These are phyloP conservation scores for Sporothrix variecibatus DNA, from an alignment of 2,329 filamentous ascomycete species.

Conservation along the genomic window DNA sequence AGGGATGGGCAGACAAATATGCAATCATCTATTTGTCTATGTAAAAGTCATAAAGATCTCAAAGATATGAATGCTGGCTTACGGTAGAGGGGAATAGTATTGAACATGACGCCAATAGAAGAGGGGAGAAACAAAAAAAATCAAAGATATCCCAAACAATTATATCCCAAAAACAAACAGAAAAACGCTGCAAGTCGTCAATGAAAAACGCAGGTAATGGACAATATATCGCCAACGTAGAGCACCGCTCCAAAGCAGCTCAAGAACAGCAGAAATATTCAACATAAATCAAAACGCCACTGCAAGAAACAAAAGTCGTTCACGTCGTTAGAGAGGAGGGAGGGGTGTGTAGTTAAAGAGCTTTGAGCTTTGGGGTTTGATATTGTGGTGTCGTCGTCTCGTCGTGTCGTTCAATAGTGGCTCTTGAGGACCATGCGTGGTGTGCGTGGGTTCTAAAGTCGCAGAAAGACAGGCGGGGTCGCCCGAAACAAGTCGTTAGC, in stretches of 20 bases:
- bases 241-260: neutral
- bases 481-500: slow-evolving; percentile 18
- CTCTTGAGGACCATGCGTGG: slow-evolving; percentile 25
- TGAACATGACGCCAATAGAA: neutral
- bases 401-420: slow-evolving; percentile 16
- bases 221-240: neutral
- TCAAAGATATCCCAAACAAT: neutral
- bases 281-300: neutral
- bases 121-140: neutral
- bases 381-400: neutral
- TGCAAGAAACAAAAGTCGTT: slow-evolving; percentile 5
- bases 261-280: neutral
- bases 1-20: neutral
- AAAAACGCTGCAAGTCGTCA: neutral
- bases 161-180: neutral
- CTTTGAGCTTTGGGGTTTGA: neutral
- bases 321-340: neutral
- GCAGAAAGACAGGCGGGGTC: neutral
- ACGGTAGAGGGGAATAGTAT: neutral
- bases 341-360: neutral
- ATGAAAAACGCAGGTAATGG: neutral
- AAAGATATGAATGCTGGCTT: neutral
- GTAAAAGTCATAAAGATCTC: no score
- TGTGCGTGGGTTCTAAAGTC: slow-evolving; percentile 18
- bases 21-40: neutral